Evolutionary conservation across 192 early-diverging fungal species (phyloP).

Genomic region (Neocallimastix lanati): DNA sequence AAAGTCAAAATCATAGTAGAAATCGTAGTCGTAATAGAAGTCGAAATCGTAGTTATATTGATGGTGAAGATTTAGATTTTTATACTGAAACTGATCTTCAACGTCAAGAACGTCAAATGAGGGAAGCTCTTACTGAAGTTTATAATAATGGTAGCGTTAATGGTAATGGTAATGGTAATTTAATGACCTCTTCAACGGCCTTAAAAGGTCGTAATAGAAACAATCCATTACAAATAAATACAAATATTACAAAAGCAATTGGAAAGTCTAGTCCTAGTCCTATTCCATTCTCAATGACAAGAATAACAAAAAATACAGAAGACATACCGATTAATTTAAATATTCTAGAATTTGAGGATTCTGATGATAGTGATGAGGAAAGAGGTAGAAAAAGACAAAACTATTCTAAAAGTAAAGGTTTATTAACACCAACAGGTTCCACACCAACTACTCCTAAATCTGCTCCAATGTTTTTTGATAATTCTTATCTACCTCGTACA

Average conservation of each 20-base stretch:
- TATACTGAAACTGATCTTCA: not conserved
- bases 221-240: not conserved
- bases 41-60: not conserved
- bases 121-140: not conserved
- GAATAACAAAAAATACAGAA: no score
- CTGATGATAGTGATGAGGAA: not conserved
- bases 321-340: not conserved
- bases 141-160: not conserved
- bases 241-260: no score
- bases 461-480: no score
- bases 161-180: not conserved
- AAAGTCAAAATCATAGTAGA: no score
- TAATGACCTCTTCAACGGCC: not conserved
- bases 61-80: not conserved
- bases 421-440: no score
- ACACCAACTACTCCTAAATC: no score
- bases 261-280: no score
- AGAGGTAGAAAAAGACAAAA: no score
- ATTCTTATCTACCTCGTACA: not conserved
- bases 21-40: no score
- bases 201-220: not conserved
- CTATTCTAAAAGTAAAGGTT: no score
- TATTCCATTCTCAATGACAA: no score
- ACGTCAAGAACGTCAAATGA: not conserved
- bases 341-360: not conserved